Percentiles rank a stretch among this genome's conserved stretches.
Conservation (phyloP, 2,329 filamentous ascomycete species). For the Pestalotiopsis fici region DNA sequence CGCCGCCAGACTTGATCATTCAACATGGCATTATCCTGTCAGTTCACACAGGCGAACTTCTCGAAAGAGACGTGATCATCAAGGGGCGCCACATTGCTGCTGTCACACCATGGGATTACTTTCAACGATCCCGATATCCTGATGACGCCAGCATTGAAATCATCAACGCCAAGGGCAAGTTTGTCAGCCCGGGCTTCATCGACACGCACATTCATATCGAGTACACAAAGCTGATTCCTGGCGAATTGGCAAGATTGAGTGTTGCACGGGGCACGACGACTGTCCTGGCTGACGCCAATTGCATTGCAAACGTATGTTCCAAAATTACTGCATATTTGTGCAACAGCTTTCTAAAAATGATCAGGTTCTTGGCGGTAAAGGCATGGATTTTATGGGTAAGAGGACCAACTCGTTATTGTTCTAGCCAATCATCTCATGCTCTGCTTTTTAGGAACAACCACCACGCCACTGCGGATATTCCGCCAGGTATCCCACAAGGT, state of each 20-base stretch:
- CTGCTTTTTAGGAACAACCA: slow-evolving; percentile 5
- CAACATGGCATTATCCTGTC: slow-evolving; percentile 17
- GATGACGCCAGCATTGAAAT: slow-evolving; percentile 7
- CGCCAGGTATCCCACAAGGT: slow-evolving; percentile 24
- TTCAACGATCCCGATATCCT: slow-evolving; percentile 8
- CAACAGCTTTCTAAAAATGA: background rate
- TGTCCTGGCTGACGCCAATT: slow-evolving; percentile 23
- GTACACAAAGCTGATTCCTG: slow-evolving; percentile 21
- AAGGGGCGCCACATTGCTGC: slow-evolving; percentile 22
- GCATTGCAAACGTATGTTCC: slow-evolving; percentile 20
- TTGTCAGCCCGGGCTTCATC: slow-evolving; percentile 21
- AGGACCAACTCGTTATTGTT: background rate
- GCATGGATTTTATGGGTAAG: slow-evolving; percentile 24
- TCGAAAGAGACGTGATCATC: slow-evolving; percentile 20
- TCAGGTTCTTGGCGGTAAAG: slow-evolving; percentile 17
- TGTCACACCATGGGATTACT: slow-evolving; percentile 21
- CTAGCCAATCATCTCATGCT: background rate
- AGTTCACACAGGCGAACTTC: slow-evolving; percentile 20
- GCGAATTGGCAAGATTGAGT: slow-evolving; percentile 18
- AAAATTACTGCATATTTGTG: background rate
- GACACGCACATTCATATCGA: slow-evolving; percentile 24
- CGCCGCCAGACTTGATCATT: slow-evolving; percentile 19
- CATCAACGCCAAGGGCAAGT: slow-evolving; percentile 19
- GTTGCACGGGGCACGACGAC: slow-evolving; percentile 22
- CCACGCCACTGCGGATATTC: slow-evolving; percentile 18